These are phyloP conservation scores for Rhodotorula mucilaginosa DNA, from an alignment of 1,284 basidiomycete genomes.

Conservation along the genomic window DNA sequence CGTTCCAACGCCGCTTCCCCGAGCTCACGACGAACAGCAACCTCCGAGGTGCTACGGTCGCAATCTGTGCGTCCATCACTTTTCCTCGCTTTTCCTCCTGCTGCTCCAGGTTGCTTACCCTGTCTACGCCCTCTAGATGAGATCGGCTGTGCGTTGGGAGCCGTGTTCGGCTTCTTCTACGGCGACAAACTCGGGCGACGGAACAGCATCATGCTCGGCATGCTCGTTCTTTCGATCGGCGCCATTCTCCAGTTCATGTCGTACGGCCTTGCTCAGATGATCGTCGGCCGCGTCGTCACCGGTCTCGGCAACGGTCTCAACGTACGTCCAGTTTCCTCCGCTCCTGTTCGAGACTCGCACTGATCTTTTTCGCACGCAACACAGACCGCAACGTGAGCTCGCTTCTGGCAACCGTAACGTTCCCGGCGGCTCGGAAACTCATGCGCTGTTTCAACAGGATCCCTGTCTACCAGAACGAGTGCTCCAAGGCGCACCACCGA, in stretches of 20 bases:
- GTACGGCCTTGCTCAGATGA: not conserved
- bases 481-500: conserved; percentile 7
- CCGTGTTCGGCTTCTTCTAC: conserved; percentile 5
- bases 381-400: conserved; percentile 1
- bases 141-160: conserved; percentile 1
- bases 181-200: conserved; percentile 2
- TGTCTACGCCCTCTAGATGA: not conserved
- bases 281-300: conserved; percentile 7
- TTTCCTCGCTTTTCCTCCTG: not conserved
- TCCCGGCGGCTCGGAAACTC: not conserved
- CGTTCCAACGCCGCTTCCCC: not conserved
- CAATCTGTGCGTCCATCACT: conserved; percentile 1
- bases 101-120: not conserved
- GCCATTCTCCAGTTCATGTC: conserved; percentile 8
- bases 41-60: conserved; percentile 10
- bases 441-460: not conserved
- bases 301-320: conserved; percentile 3
- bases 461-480: conserved; percentile 5
- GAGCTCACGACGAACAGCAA: not conserved
- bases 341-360: not conserved
- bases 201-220: conserved; percentile 9
- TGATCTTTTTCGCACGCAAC: not conserved
- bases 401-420: not conserved
- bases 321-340: not conserved
- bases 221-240: conserved; percentile 9